Percentiles rank a stretch among this genome's conserved stretches.
These are phyloP conservation scores for sunflower (Helianthus annuus) DNA, from an alignment of 129 eudicot genomes.

Conservation along the genomic window DNA sequence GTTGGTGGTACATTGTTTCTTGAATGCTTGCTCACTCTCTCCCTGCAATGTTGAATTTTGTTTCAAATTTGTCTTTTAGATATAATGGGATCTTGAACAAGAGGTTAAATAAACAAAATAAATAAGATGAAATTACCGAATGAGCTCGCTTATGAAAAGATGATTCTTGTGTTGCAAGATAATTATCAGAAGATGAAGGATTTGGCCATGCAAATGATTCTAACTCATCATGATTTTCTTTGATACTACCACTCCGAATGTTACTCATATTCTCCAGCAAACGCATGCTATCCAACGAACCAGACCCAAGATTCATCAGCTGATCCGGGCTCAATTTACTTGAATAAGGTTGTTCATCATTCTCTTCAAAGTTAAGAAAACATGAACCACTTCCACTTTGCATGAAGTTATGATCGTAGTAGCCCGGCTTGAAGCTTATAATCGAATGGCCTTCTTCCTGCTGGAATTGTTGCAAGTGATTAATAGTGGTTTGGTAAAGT, in stretches of 20 bases:
- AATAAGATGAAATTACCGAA: constrained; percentile 39
- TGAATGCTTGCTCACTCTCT: constrained; percentile 59
- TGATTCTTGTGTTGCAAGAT: constrained; percentile 44
- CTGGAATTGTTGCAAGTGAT: constrained; percentile 35
- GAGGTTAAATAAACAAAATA: neutral
- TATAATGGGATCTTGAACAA: neutral
- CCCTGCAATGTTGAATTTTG: constrained; percentile 38
- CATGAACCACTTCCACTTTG: constrained; percentile 48
- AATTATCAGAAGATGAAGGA: constrained; percentile 33
- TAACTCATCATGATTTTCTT: constrained; percentile 34
- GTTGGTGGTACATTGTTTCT: constrained; percentile 71
- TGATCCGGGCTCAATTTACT: constrained; percentile 30
- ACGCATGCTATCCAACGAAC: constrained; percentile 35
- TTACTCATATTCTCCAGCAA: constrained; percentile 44
- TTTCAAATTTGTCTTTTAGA: neutral
- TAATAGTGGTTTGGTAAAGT: constrained; percentile 25
- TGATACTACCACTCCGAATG: constrained; percentile 31
- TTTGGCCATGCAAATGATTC: constrained; percentile 63
- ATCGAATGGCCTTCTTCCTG: constrained; percentile 65
- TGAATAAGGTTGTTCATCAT: constrained; percentile 36
- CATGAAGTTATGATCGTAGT: constrained; percentile 46
- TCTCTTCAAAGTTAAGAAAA: constrained; percentile 69
- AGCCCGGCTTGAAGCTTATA: constrained; percentile 64
- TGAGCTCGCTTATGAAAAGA: constrained; percentile 63
- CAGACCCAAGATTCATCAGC: constrained; percentile 33